Percentiles rank a stretch among this genome's conserved stretches.
These are phyloP conservation scores for Aspergillus nanangensis DNA, from an alignment of 495 filamentous ascomycete species.

Conservation along the genomic window DNA sequence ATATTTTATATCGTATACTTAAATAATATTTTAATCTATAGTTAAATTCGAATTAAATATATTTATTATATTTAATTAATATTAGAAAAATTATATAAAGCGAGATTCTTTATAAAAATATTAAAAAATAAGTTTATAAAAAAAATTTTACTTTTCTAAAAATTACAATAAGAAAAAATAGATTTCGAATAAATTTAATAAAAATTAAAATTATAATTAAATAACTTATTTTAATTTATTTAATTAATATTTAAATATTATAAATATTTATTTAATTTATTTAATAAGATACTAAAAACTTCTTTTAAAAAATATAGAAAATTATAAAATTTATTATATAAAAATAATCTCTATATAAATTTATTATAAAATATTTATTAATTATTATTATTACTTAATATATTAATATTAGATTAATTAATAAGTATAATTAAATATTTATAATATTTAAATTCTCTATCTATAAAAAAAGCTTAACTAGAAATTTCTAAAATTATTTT, in stretches of 20 bases:
- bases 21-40: neutral
- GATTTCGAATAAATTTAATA: neutral
- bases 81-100: neutral
- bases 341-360: too few species aligned
- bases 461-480: too few species aligned
- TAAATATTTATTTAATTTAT: neutral
- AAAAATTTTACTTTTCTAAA: neutral
- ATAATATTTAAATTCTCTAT: too few species aligned
- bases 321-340: too few species aligned
- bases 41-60: neutral
- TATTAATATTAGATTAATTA: too few species aligned
- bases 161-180: neutral
- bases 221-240: neutral
- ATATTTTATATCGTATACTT: too few species aligned
- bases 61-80: too few species aligned
- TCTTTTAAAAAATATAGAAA: too few species aligned
- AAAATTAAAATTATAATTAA: neutral
- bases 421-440: too few species aligned
- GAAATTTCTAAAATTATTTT: neutral
- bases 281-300: neutral
- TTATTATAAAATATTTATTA: too few species aligned
- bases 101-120: neutral
- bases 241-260: neutral
- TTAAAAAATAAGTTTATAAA: neutral
- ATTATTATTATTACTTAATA: too few species aligned